phyloP scores from a whole-genome alignment of 2,329 filamentous ascomycete genomes.

The Plectosphaerella plurivora region DNA sequence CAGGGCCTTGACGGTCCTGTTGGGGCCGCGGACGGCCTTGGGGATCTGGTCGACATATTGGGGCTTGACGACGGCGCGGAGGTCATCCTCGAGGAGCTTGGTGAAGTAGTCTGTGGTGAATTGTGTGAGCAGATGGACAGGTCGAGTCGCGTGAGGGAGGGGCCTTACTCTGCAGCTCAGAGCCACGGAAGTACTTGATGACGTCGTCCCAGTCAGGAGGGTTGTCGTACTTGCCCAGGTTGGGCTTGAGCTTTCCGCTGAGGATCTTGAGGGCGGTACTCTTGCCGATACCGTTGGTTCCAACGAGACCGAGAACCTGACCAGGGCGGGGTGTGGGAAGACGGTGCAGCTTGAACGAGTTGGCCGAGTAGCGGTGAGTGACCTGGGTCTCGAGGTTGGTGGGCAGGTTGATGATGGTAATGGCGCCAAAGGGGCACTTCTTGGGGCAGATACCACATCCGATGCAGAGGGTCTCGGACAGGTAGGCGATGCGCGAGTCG shows the following conservation, averaged over 20 bases:
- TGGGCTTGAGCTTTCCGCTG: conserved; percentile 97
- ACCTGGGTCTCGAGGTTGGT: conserved; percentile 98
- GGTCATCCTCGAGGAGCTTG: conserved; percentile 92
- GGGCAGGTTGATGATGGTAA: conserved; percentile 99
- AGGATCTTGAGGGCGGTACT: conserved; percentile 99
- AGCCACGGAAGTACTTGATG: conserved; percentile 95
- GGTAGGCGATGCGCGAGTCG: conserved; percentile 92
- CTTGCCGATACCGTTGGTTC: conserved; percentile 99
- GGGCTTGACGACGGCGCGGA: conserved; percentile 97
- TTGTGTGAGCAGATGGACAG: too few relatives aligned
- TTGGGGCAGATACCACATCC: conserved; percentile 99
- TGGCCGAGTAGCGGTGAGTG: conserved; percentile 97
- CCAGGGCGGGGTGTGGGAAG: conserved; percentile 93
- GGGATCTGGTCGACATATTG: conserved; percentile 99
- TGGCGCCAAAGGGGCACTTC: conserved; percentile 97
- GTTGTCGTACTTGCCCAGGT: conserved; percentile 90
- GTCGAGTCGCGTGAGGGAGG: conserved; percentile 8
- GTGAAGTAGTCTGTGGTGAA: conserved; percentile 78
- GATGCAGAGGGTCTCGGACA: conserved; percentile 92
- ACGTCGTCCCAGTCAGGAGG: conserved; percentile 99
- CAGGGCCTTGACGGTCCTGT: conserved; percentile 75
- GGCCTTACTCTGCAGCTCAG: conserved; percentile 84
- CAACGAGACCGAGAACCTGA: conserved; percentile 92
- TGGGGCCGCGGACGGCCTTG: conserved; percentile 76
- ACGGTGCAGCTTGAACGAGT: conserved; percentile 99